These are phyloP conservation scores for Fagopyrum esculentum DNA, from an alignment of 148 eudicot genomes.

Conservation along the genomic window DNA sequence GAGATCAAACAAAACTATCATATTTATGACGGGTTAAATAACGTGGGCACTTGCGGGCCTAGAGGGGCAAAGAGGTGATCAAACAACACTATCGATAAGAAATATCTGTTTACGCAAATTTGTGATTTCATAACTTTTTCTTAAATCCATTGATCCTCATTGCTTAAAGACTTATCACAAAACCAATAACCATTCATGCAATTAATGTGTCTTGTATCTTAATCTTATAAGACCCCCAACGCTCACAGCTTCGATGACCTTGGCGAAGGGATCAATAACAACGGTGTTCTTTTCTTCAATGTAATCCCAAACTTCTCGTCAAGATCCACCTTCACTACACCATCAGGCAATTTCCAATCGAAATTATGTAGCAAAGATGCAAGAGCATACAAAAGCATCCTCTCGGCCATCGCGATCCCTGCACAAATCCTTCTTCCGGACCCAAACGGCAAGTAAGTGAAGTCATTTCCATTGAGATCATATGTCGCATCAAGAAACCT, in stretches of 20 bases:
- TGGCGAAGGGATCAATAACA: conserved; percentile 36
- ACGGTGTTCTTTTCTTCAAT: conserved; percentile 38
- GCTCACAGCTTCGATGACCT: conserved; percentile 24
- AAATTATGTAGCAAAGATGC: conserved; percentile 57
- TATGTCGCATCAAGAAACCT: conserved; percentile 36
- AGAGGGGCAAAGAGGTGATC: too few relatives aligned
- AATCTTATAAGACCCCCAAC: too few relatives aligned
- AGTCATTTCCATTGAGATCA: conserved; percentile 48
- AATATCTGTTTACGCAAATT: too few relatives aligned
- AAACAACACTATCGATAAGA: too few relatives aligned
- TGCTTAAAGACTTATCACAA: too few relatives aligned
- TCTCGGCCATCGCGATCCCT: conserved; percentile 52
- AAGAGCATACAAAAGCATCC: conserved; percentile 38
- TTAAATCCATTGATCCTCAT: too few relatives aligned
- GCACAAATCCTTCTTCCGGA: conserved; percentile 71
- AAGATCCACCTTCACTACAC: conserved; percentile 30
- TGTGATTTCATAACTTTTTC: too few relatives aligned
- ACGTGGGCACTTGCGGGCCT: too few relatives aligned
- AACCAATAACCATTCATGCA: too few relatives aligned
- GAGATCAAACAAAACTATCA: too few relatives aligned
- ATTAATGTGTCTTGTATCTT: too few relatives aligned
- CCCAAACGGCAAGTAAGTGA: conserved; percentile 56
- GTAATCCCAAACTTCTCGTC: conserved; percentile 58
- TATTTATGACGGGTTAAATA: too few relatives aligned
- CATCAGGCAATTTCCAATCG: conserved; percentile 49